A percentile compares a stretch with the other conserved stretches of the same genome.
Conservation (phyloP, 768 basidiomycete species). For the Russula vinacea region DNA sequence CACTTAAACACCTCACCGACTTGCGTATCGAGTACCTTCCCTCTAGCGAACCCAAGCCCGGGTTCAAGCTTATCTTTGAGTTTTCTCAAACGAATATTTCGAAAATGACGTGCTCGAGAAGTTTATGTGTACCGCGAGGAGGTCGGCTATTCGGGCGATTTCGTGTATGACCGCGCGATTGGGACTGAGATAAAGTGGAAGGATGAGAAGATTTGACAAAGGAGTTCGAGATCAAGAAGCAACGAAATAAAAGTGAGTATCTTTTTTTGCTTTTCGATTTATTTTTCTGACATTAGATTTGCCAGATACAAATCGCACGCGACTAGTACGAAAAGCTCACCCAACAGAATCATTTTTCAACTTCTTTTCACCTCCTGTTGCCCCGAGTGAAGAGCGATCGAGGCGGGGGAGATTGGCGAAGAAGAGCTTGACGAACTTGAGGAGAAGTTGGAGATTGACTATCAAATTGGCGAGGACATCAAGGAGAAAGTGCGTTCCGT, state of each 20-base stretch:
- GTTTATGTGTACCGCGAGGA: conserved; percentile 92
- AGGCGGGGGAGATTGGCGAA: conserved; percentile 70
- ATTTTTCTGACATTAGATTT: conserved; percentile 1
- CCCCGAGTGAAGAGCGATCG: conserved; percentile 67
- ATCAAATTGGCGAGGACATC: conserved; percentile 96
- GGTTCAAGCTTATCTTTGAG: conserved; percentile 85
- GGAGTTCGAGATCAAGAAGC: conserved; percentile 98
- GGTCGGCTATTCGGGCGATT: conserved; percentile 94
- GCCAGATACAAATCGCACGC: conserved; percentile 78
- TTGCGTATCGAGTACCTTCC: conserved; percentile 76
- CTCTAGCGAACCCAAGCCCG: conserved; percentile 64
- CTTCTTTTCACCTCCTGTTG: conserved; percentile 86
- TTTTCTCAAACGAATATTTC: conserved; percentile 88
- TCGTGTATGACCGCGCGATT: conserved; percentile 91
- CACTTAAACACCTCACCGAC: conserved; percentile 80
- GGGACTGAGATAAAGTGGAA: conserved; percentile 96
- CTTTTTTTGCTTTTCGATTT: background rate
- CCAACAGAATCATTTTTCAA: conserved; percentile 98
- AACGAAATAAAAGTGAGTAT: conserved; percentile 89
- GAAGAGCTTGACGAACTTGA: conserved; percentile 89
- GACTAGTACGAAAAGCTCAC: conserved; percentile 78
- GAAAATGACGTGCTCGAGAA: conserved; percentile 81
- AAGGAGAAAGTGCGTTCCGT: conserved; percentile 78
- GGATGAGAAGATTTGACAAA: conserved; percentile 97
- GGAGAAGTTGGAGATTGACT: conserved; percentile 92